Base-by-base conservation (phyloP, 1,139 yeast species). In the Saccharomycopsis crataegensis region DNA sequence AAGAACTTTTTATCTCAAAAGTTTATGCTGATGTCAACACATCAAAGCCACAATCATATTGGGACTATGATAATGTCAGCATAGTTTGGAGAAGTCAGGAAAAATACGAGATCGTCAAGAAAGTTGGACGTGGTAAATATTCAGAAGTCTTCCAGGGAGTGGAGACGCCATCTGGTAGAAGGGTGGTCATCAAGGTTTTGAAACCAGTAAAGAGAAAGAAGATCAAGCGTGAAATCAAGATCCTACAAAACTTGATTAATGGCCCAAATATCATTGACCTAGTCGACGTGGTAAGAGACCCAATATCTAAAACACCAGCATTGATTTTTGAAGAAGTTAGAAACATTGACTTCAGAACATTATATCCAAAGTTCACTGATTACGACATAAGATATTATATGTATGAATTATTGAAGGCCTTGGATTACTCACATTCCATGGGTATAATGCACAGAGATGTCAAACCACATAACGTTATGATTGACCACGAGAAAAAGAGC, bases 401-500 rank as follows among this genome's bases (percentile, higher is more conserved):
- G 80, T 83, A 77, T 62, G 96, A 93, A 71, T 76, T 94, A 59
- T 76, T 94, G 62, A 83, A 80, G 63, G 99, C 99, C 0, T 76
- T 94, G 59, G 97, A 94, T 69, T 94, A 80, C 68, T 86, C 94
- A 49, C 99, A 94, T 70, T 88, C 96, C 6, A 89, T 88, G 89
- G 99, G 99, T 44, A 91, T 94, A 59, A 94, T 94, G 88, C 99
- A 94, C 70, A 77, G 99, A 67, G 99, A 94, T 70, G 99, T 94
- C 59, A 94, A 94, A 69, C 99, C 99, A 34, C 98, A 94, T 67
- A 94, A 94, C 66, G 94, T 94, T 49, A 93, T 94, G 97, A 94
- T 94, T 65, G 99, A 94, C 68, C 98, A 93, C 61, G 80, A 80
- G 53, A 76, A 76, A 61, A 79, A 80, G 62, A 74, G 73, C 58